Conservation (phyloP, 2,329 filamentous ascomycete genomes). For the Whalleya microplaca region DNA sequence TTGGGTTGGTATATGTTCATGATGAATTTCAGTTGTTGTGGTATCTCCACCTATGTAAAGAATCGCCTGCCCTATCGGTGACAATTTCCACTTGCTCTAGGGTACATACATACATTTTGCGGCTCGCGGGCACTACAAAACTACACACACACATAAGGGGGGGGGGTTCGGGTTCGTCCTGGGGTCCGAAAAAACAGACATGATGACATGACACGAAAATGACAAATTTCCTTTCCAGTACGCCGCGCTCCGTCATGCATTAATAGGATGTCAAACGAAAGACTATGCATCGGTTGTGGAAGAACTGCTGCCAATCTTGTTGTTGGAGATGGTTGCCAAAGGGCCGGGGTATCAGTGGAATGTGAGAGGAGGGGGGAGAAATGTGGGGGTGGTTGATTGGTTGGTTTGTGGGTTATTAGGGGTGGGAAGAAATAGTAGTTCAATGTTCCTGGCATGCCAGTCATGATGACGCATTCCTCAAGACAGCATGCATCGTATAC, state of each 20-base stretch:
- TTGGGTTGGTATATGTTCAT: too few species aligned
- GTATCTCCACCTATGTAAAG: too few species aligned
- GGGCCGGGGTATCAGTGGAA: constrained; percentile 9
- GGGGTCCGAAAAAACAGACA: too few species aligned
- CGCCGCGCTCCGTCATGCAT: constrained; percentile 35
- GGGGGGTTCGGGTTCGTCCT: too few species aligned
- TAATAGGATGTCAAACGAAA: constrained; percentile 16
- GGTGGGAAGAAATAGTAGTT: neutral
- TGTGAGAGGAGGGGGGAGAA: too few species aligned
- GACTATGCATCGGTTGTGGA: constrained; percentile 5
- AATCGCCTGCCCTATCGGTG: too few species aligned
- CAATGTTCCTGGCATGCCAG: constrained; percentile 11
- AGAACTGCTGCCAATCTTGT: constrained; percentile 1
- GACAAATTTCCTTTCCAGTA: constrained; percentile 13
- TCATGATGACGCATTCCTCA: constrained; percentile 4
- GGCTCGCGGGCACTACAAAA: too few species aligned
- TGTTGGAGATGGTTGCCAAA: neutral
- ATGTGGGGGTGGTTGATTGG: too few species aligned
- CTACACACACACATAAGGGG: too few species aligned
- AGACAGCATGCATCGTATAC: constrained; percentile 17
- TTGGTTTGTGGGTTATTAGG: neutral
- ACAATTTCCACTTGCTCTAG: too few species aligned
- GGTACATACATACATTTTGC: too few species aligned
- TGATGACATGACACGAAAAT: neutral
- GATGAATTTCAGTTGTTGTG: too few species aligned